Evolutionary conservation across 495 filamentous ascomycete species (phyloP).

Genomic region (Immersiella caudata): DNA sequence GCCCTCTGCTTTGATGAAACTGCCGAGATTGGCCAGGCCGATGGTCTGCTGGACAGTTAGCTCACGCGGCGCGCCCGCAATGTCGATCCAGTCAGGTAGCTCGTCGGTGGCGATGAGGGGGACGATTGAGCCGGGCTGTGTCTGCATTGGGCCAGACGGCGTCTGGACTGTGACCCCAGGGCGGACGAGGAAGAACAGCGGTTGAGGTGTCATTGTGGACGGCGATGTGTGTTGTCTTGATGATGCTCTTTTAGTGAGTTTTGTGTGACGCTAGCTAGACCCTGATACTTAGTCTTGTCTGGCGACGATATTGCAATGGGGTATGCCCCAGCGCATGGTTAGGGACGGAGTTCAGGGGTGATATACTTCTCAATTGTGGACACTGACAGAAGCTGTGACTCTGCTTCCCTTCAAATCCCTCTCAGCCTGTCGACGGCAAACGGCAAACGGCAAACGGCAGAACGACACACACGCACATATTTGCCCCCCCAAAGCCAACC

Average conservation of each 20-base stretch:
- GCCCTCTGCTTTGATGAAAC: constrained; percentile 29
- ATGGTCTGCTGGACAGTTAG: constrained; percentile 42
- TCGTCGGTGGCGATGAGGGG: constrained; percentile 51
- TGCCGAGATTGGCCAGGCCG: constrained; percentile 44
- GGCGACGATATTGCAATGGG: neutral
- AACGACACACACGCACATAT: neutral
- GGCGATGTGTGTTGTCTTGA: neutral
- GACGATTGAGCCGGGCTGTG: constrained; percentile 39
- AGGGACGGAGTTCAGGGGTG: neutral
- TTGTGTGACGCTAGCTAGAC: neutral
- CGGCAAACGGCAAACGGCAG: neutral
- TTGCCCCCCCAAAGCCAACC: neutral
- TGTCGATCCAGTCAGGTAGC: constrained; percentile 45
- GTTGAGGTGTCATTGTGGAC: constrained; percentile 19
- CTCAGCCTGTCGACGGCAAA: neutral
- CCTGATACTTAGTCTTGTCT: neutral
- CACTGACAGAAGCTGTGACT: neutral
- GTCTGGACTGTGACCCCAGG: constrained; percentile 26
- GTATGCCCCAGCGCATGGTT: neutral
- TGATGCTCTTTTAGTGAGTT: neutral
- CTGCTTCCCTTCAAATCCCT: neutral
- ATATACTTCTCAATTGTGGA: neutral
- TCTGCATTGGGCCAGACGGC: constrained; percentile 22
- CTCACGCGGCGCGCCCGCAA: constrained; percentile 44
- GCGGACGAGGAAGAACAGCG: constrained; percentile 43